Conservation (phyloP, 768 basidiomycete genomes). For the Trametopsis cervina region DNA sequence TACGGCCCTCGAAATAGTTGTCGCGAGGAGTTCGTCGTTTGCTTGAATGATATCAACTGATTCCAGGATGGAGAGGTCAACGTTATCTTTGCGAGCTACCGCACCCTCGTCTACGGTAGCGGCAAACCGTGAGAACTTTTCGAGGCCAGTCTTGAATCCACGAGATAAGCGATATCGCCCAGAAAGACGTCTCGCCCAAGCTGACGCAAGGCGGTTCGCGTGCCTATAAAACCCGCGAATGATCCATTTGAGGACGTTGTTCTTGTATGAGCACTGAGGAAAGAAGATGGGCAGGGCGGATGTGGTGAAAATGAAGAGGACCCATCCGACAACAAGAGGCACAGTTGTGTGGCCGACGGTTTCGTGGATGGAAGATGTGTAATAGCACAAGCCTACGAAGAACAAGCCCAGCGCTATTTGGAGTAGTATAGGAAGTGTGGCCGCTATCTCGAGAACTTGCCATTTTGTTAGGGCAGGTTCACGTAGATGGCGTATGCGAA, state of each 20-base stretch:
- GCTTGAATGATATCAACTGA: too few species aligned
- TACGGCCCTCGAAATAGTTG: too few species aligned
- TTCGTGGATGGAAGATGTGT: constrained; percentile 5
- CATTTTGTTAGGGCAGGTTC: constrained; percentile 14
- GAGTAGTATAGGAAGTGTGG: constrained; percentile 16
- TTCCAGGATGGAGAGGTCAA: too few species aligned
- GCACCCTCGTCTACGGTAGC: too few species aligned
- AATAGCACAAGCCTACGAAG: constrained; percentile 13
- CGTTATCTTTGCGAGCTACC: too few species aligned
- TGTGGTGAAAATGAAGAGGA: neutral
- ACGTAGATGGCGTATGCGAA: constrained; percentile 14
- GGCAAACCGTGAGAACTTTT: too few species aligned
- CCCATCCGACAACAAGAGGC: neutral
- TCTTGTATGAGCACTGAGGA: neutral
- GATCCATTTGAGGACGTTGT: neutral
- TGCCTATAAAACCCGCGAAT: too few species aligned
- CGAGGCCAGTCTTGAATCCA: too few species aligned
- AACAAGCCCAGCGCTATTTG: constrained; percentile 16
- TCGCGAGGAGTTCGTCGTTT: too few species aligned
- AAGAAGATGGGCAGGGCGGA: neutral
- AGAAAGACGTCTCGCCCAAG: too few species aligned
- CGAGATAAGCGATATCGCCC: too few species aligned
- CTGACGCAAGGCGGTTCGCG: too few species aligned
- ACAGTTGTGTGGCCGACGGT: neutral
- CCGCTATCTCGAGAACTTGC: constrained; percentile 17